Base-by-base conservation (phyloP, 1,284 basidiomycete species). In the Hemileia vastatrix region DNA sequence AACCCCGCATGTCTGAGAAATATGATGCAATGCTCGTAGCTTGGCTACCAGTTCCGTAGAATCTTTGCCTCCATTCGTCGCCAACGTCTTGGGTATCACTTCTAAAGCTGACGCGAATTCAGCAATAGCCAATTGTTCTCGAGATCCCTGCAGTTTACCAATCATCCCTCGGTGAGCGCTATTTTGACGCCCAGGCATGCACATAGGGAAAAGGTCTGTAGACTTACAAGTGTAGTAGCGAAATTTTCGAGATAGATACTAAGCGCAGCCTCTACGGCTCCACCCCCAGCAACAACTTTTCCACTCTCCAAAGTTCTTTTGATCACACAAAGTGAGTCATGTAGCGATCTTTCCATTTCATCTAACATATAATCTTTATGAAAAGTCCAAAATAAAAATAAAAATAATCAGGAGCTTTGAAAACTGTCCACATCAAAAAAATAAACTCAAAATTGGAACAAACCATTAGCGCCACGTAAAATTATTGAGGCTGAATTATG, bases 221-320 rank as follows among this genome's bases (percentile, higher is more conserved):
- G 54, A 80, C 85, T 76, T 74, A 92, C 90, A 73, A 95, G 80
- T 19, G 93, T 98, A 5, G 91, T 96, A 1, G 95, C 95, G 81
- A 97, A 99, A 80, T 97, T 99, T 77, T 99, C 95, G 61, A 98
- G 80, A 78, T 98, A 98, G 76, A 98, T 95, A 77, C 89, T 93
- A 60, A 97, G 80, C 2, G 95, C 95, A 31, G 90, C 89, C 79
- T 99, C 95, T 18, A 97, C 94, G 1, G 95, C 93, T 61, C 95
- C 95, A 63, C 95, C 95, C 66, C 95, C 95, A 2, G 95, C 93
- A 15, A 98, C 94, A 21, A 98, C 93, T 13, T 86, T 80, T 6
- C 94, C 94, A 70, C 90, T 93, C 81, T 99, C 95, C 57, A 98
- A 80, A 2, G 95, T 98, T 63, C 95, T 84, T 80, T 99, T 99